These are phyloP conservation scores for Austroboletus niveus DNA, from an alignment of 1,284 basidiomycete species.

Conservation along the genomic window DNA sequence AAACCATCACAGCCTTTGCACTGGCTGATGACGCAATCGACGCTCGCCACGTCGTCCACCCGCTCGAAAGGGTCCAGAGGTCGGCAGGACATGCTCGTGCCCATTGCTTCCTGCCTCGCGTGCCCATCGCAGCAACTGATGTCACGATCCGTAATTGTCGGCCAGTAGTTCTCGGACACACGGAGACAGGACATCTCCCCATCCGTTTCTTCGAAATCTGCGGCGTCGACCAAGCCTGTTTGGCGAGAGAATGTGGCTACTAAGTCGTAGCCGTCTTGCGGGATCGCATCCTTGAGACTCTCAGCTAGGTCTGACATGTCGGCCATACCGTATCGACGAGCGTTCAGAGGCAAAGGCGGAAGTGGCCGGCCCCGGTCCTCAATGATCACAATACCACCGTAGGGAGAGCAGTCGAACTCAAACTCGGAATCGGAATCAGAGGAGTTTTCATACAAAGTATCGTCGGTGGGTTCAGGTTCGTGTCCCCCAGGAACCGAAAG, in stretches of 20 bases:
- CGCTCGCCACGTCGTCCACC: not conserved
- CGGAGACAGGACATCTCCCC: not conserved
- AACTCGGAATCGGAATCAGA: not conserved
- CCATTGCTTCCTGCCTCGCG: not conserved
- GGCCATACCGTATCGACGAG: conserved; percentile 16
- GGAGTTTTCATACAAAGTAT: not conserved
- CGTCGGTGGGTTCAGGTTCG: not conserved
- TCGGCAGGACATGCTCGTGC: not conserved
- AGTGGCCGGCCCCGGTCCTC: too few species aligned
- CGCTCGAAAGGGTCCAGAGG: not conserved
- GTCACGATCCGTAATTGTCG: not conserved
- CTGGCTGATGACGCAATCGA: not conserved
- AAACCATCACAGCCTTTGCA: too few species aligned
- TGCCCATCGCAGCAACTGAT: not conserved
- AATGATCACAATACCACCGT: not conserved
- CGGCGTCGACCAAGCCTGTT: not conserved
- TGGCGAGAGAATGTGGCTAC: not conserved
- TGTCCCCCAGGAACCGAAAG: conserved; percentile 8
- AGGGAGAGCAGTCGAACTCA: not conserved
- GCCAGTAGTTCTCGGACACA: not conserved
- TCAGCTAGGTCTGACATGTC: conserved; percentile 9
- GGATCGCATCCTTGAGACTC: conserved; percentile 1
- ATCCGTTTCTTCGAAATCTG: not conserved
- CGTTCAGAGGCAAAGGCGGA: not conserved
- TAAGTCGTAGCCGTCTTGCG: not conserved